Percentiles rank a stretch among this genome's conserved stretches.
Conservation (phyloP, 306 rosid species). For the Lagenaria siceraria region DNA sequence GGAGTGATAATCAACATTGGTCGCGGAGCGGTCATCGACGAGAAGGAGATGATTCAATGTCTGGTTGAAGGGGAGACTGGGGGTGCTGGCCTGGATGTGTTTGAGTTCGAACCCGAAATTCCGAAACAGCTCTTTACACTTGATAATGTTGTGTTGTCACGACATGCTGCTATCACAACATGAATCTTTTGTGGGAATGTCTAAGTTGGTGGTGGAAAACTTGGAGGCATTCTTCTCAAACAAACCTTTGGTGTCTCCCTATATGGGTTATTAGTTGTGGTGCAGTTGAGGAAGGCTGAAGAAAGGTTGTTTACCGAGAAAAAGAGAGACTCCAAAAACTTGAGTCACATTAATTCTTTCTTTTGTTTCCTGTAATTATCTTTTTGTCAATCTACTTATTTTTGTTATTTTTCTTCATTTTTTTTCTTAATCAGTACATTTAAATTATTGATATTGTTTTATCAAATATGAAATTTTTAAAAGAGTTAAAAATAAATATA, state of each 20-base stretch:
- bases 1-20: constrained; percentile 38
- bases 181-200: constrained; percentile 1
- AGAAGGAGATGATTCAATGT: constrained; percentile 21
- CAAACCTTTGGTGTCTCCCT: constrained; percentile 6
- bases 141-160: constrained; percentile 20
- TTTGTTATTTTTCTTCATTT: no score
- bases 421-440: no score
- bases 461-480: no score
- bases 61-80: constrained; percentile 6
- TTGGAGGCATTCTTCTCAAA: constrained; percentile 25
- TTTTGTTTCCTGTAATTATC: no score
- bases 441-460: no score
- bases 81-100: constrained; percentile 38
- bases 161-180: background rate
- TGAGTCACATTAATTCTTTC: background rate
- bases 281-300: background rate
- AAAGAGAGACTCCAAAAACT: background rate
- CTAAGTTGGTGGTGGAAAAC: constrained; percentile 10
- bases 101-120: constrained; percentile 38
- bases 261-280: background rate
- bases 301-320: constrained; percentile 24
- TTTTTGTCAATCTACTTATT: no score
- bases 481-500: no score
- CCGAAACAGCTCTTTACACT: constrained; percentile 19
- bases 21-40: constrained; percentile 30